phyloP scores from a whole-genome alignment of 2,329 filamentous ascomycete genomes.

The Pyrenochaeta sp. region DNA sequence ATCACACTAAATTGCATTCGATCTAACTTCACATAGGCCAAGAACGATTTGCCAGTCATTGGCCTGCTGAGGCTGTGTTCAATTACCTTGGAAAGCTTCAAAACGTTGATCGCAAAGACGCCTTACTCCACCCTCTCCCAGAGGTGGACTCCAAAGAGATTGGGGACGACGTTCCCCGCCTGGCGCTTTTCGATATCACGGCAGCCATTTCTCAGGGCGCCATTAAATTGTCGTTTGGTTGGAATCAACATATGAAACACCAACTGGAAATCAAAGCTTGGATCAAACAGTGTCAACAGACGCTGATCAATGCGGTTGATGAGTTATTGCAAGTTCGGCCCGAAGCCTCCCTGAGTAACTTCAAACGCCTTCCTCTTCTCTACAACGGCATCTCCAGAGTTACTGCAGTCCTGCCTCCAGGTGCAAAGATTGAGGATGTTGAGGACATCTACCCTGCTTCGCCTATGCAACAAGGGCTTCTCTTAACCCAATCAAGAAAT shows the following conservation, averaged over 20 bases:
- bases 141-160: constrained; percentile 32
- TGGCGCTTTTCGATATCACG: constrained; percentile 42
- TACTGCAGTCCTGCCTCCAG: constrained; percentile 24
- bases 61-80: constrained; percentile 44
- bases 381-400: constrained; percentile 40
- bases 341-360: constrained; percentile 36
- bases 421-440: constrained; percentile 26
- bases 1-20: too few species aligned
- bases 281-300: constrained; percentile 36
- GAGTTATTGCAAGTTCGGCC: constrained; percentile 33
- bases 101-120: constrained; percentile 39
- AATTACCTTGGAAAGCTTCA: constrained; percentile 44
- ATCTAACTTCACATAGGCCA: too few species aligned
- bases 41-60: constrained; percentile 36
- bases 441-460: constrained; percentile 42
- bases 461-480: constrained; percentile 41
- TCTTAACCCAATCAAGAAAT: constrained; percentile 39
- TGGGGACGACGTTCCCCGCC: constrained; percentile 34
- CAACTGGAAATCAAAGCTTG: constrained; percentile 38
- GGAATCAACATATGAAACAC: constrained; percentile 40
- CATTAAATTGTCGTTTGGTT: constrained; percentile 42
- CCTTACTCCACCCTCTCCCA: constrained; percentile 30
- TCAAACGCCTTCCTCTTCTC: constrained; percentile 39
- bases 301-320: constrained; percentile 40
- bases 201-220: constrained; percentile 37